Conservation (phyloP, 495 filamentous ascomycete genomes). For the Aspergillus carlsbadensis region DNA sequence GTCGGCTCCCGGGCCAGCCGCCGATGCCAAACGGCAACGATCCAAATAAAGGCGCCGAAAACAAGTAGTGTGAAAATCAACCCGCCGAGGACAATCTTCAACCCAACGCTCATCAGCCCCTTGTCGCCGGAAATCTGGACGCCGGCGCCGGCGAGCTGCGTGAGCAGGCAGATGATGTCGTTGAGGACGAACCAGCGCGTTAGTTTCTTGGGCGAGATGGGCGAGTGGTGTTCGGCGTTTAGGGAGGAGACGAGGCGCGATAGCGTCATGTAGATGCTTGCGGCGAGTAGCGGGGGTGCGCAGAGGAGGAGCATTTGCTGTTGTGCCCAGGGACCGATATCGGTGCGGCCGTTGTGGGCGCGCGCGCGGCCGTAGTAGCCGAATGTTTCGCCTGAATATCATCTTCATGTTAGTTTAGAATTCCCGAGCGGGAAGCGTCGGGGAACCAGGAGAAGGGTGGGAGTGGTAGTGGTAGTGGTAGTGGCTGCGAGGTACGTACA, state of each 20-base stretch:
- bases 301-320: constrained; percentile 48
- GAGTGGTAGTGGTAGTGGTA: neutral
- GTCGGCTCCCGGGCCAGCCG: neutral
- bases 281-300: constrained; percentile 48
- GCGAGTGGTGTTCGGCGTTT: constrained; percentile 41
- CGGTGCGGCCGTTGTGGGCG: constrained; percentile 29
- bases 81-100: constrained; percentile 32
- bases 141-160: constrained; percentile 39
- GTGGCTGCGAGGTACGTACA: constrained; percentile 37
- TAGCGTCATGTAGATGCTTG: constrained; percentile 61
- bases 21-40: constrained; percentile 28
- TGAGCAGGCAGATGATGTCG: constrained; percentile 34
- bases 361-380: constrained; percentile 49
- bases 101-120: constrained; percentile 30
- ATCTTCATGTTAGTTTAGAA: neutral
- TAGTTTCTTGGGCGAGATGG: constrained; percentile 25
- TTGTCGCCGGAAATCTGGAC: constrained; percentile 41
- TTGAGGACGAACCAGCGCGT: constrained; percentile 39
- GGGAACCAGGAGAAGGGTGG: too few species aligned
- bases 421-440: too few species aligned
- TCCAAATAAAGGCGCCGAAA: constrained; percentile 28
- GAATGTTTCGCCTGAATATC: constrained; percentile 39
- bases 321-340: constrained; percentile 35
- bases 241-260: constrained; percentile 50
- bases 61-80: constrained; percentile 35